Percentiles rank a stretch among this genome's conserved stretches.
Evolutionary conservation across 2,329 filamentous ascomycete species (phyloP).

Genomic region (Beauveria pseudobassiana): DNA sequence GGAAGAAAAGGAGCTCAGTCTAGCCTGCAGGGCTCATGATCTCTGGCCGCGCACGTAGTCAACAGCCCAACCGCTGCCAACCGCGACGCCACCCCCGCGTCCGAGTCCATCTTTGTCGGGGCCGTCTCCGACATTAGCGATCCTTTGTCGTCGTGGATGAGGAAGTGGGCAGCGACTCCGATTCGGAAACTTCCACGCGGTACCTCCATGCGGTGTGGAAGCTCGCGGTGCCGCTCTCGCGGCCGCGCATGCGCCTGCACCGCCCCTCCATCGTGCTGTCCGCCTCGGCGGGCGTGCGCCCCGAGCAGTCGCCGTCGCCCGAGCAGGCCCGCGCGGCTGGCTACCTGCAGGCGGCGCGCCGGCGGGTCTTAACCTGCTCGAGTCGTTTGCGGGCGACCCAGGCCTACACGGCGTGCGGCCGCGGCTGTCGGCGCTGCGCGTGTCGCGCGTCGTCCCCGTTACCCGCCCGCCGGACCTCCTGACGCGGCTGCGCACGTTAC

Average conservation of each 20-base stretch:
- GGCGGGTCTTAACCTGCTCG: constrained; percentile 67
- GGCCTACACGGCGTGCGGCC: constrained; percentile 54
- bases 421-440: constrained; percentile 63
- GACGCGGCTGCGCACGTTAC: constrained; percentile 57
- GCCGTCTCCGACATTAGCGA: constrained; percentile 41
- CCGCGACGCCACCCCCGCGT: constrained; percentile 31
- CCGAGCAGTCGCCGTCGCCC: constrained; percentile 26
- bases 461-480: constrained; percentile 54
- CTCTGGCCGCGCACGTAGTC: constrained; percentile 56
- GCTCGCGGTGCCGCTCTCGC: constrained; percentile 46
- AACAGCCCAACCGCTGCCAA: constrained; percentile 45
- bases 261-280: constrained; percentile 59
- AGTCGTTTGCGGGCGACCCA: constrained; percentile 62
- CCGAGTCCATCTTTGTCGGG: constrained; percentile 53
- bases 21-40: constrained; percentile 56
- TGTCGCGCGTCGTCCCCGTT: constrained; percentile 65
- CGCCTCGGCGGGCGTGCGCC: constrained; percentile 53
- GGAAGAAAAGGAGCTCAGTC: constrained; percentile 49
- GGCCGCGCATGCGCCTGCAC: constrained; percentile 58
- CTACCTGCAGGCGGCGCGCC: constrained; percentile 61
- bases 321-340: constrained; percentile 37
- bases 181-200: constrained; percentile 20
- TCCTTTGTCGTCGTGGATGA: constrained; percentile 42
- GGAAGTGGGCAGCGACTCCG: constrained; percentile 21
- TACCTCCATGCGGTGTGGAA: constrained; percentile 54